Conservation (phyloP, 495 filamentous ascomycete species). For the Penicillium coffeae region DNA sequence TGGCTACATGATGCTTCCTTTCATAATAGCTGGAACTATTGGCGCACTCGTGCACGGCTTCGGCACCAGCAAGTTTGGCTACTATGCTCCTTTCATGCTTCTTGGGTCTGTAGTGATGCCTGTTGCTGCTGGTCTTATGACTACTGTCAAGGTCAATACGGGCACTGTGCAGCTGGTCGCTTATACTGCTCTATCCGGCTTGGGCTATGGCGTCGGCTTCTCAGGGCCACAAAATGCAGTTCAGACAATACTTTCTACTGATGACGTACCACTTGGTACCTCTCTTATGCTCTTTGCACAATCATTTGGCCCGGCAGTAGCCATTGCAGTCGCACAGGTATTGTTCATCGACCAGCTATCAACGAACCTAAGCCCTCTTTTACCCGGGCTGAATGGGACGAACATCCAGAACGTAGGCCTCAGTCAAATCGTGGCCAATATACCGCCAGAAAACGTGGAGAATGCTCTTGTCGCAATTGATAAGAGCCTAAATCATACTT, state of each 20-base stretch:
- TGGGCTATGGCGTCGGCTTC: constrained; percentile 21
- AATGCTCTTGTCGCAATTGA: constrained; percentile 47
- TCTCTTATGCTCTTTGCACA: constrained; percentile 60
- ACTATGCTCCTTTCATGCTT: constrained; percentile 55
- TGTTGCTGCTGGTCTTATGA: constrained; percentile 54
- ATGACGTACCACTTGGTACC: constrained; percentile 55
- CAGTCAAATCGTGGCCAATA: constrained; percentile 28
- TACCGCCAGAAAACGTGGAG: constrained; percentile 27
- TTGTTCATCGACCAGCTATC: constrained; percentile 51
- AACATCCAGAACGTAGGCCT: constrained; percentile 45
- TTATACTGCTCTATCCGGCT: constrained; percentile 24
- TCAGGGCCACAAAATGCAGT: constrained; percentile 61
- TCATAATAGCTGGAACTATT: constrained; percentile 18
- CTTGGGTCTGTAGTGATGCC: constrained; percentile 49
- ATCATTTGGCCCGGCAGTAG: constrained; percentile 56
- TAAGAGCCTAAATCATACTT: constrained; percentile 16
- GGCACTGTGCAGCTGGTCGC: constrained; percentile 17
- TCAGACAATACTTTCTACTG: constrained; percentile 40
- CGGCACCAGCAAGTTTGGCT: constrained; percentile 19
- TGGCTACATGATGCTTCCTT: constrained; percentile 28
- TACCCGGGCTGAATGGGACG: constrained; percentile 29
- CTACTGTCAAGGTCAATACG: constrained; percentile 17
- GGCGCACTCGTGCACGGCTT: constrained; percentile 14
- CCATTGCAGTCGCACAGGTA: constrained; percentile 51
- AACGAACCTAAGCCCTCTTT: constrained; percentile 31